Evolutionary conservation across 192 early-diverging fungal species (phyloP).

Genomic region (Mortierella alpina): DNA sequence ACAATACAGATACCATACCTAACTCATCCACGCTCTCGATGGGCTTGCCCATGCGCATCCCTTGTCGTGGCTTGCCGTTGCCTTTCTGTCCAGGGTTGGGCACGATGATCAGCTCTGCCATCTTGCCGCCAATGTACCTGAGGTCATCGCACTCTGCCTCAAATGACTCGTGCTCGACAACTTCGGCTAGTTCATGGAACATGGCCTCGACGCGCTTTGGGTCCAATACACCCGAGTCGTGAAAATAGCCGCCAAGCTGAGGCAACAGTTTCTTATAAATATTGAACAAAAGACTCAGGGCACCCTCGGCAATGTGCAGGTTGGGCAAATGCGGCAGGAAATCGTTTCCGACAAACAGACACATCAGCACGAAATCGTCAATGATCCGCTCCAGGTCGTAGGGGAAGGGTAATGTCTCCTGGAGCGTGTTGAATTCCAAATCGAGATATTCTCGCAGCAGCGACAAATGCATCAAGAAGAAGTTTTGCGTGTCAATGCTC

Average conservation of each 20-base stretch:
- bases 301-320: conserved; percentile 94
- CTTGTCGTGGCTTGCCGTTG: conserved; percentile 40
- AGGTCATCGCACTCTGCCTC: conserved; percentile 58
- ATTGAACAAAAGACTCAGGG: conserved; percentile 75
- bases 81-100: conserved; percentile 28
- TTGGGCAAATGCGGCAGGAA: conserved; percentile 95
- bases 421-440: conserved; percentile 79
- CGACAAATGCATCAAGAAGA: conserved; percentile 86
- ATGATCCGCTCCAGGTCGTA: conserved; percentile 94
- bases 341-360: conserved; percentile 97
- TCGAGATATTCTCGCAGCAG: conserved; percentile 94
- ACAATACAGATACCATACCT: conserved; percentile 11
- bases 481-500: conserved; percentile 65
- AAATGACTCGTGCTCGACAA: conserved; percentile 62
- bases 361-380: conserved; percentile 95
- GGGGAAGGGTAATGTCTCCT: conserved; percentile 64
- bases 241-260: conserved; percentile 86
- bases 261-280: conserved; percentile 75
- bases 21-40: conserved; percentile 33
- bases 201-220: conserved; percentile 69
- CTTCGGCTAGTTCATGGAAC: conserved; percentile 69
- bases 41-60: conserved; percentile 53
- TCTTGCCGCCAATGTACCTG: conserved; percentile 62
- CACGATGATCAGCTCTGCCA: conserved; percentile 42
- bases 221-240: conserved; percentile 81